Evolutionary conservation across 2,329 filamentous ascomycete genomes (phyloP).

Genomic region (Drechslerella dactyloides): DNA sequence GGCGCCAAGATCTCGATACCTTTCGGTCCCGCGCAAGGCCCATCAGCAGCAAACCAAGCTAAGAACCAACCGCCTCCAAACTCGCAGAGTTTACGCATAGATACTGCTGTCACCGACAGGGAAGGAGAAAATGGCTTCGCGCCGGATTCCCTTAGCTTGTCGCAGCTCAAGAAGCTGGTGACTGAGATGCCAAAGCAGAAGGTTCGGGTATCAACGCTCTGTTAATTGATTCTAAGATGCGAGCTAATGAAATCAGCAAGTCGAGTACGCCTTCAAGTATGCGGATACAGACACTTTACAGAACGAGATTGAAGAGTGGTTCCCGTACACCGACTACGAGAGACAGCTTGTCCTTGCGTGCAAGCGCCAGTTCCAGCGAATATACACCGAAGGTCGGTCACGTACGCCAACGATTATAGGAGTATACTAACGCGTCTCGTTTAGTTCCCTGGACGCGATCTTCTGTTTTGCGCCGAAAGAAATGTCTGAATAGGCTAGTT

Average conservation of each 20-base stretch:
- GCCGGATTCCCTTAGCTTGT: constrained; percentile 74
- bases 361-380: constrained; percentile 72
- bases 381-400: constrained; percentile 60
- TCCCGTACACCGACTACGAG: constrained; percentile 87
- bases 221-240: neutral
- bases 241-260: constrained; percentile 54
- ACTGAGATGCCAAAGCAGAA: constrained; percentile 74
- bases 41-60: constrained; percentile 9
- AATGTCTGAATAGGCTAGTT: constrained; percentile 59
- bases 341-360: constrained; percentile 77
- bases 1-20: constrained; percentile 49
- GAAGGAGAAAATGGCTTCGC: constrained; percentile 51
- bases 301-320: constrained; percentile 97
- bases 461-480: constrained; percentile 55
- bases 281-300: constrained; percentile 74
- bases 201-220: constrained; percentile 57
- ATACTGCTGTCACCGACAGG: constrained; percentile 47
- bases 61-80: constrained; percentile 27
- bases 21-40: constrained; percentile 31
- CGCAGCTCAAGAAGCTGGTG: constrained; percentile 75
- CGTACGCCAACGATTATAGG: constrained; percentile 67
- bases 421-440: constrained; percentile 61
- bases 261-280: constrained; percentile 83
- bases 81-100: constrained; percentile 34
- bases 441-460: constrained; percentile 71